Conservation (phyloP, 2,329 filamentous ascomycete species). For the Teratosphaeria nubilosa region DNA sequence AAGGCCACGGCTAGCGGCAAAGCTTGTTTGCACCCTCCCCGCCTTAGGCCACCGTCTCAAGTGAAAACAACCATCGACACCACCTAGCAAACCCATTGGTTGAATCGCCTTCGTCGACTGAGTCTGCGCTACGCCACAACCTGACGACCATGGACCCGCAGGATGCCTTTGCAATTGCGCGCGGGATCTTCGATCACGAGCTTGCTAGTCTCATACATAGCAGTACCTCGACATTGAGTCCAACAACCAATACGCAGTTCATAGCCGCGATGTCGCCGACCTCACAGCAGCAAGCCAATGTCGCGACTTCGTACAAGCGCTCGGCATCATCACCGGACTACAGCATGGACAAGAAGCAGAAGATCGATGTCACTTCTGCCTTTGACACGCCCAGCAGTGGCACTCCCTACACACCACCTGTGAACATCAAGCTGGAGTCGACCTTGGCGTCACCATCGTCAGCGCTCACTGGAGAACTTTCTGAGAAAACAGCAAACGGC, state of each 20-base stretch:
- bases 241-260: background rate
- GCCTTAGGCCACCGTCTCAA: background rate
- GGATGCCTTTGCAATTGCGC: constrained; percentile 4
- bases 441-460: background rate
- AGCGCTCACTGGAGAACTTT: too few species aligned
- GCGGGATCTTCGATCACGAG: constrained; percentile 6
- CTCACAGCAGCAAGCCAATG: background rate
- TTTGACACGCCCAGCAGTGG: background rate
- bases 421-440: background rate
- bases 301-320: background rate
- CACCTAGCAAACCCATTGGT: background rate
- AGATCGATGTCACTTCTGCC: background rate
- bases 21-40: background rate
- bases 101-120: background rate
- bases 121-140: background rate
- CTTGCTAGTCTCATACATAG: constrained; percentile 6
- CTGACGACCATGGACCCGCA: constrained; percentile 6
- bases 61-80: background rate
- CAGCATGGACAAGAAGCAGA: background rate
- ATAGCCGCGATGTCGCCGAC: background rate
- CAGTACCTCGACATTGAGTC: constrained; percentile 3
- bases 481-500: background rate
- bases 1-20: background rate
- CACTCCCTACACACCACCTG: background rate
- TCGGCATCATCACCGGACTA: background rate